phyloP scores from a whole-genome alignment of 1,139 yeast genomes.

The Geotrichum candidum region DNA sequence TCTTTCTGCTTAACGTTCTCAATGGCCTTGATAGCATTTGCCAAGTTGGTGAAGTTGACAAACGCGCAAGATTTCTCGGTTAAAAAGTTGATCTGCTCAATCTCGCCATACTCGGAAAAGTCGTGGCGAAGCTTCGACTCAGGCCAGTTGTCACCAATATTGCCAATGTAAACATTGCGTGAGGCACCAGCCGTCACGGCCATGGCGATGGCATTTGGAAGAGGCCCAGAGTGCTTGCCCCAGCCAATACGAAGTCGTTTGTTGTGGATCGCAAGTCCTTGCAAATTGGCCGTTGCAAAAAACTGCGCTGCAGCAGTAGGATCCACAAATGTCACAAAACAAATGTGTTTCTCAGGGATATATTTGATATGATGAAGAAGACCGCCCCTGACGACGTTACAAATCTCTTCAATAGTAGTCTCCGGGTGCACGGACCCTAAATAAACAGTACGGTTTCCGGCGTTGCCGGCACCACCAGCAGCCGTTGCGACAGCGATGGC shows the following conservation, averaged over 20 bases:
- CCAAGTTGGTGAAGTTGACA: constrained; percentile 81
- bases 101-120: constrained; percentile 79
- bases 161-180: constrained; percentile 85
- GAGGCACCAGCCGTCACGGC: constrained; percentile 95
- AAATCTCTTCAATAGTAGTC: constrained; percentile 82
- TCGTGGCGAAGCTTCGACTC: constrained; percentile 62
- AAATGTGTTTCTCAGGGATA: constrained; percentile 75
- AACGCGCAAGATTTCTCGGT: constrained; percentile 85
- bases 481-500: constrained; percentile 68
- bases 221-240: constrained; percentile 93
- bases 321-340: constrained; percentile 87
- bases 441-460: constrained; percentile 89
- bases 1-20: constrained; percentile 52
- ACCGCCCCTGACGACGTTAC: constrained; percentile 93
- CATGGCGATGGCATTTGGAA: constrained; percentile 68
- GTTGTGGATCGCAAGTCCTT: constrained; percentile 74
- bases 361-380: constrained; percentile 56
- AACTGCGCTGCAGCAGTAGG: constrained; percentile 92
- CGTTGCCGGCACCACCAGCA: constrained; percentile 70
- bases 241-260: constrained; percentile 85
- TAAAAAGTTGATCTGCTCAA: constrained; percentile 87
- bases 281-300: constrained; percentile 78
- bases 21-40: constrained; percentile 81
- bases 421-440: constrained; percentile 83
- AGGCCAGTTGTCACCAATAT: constrained; percentile 49